Base-by-base conservation (phyloP, 208 protist genomes). In the Crithidia mellificae region DNA sequence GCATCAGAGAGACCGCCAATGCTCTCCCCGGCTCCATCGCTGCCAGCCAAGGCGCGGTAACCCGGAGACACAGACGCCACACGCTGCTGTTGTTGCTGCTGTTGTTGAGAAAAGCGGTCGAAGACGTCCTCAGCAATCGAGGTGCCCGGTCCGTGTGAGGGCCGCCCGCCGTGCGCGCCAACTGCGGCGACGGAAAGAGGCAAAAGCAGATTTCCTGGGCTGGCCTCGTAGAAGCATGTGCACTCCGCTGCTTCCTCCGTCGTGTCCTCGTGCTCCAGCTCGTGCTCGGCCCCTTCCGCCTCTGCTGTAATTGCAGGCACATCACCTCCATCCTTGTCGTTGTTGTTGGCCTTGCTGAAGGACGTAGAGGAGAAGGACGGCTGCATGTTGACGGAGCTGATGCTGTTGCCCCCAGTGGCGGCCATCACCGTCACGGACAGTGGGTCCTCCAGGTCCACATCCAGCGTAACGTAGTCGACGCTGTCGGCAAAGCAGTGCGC, bases 401-500 rank as follows among this genome's bases (percentile, higher is more conserved):
- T n/a, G n/a, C n/a, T n/a, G n/a, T n/a, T n/a, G n/a, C n/a, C n/a
- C n/a, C n/a, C 39, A 3, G 24, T 12, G 56, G 49, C 6, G n/a
- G n/a, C n/a, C n/a, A n/a, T n/a, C 30, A 58, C 46, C 9, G 38
- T n/a, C n/a, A 73, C 49, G 8, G 20, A 36, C 36, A 74, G 59
- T 14, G 74, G 74, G 22, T 79, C 57, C 30, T 85, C 78, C 50
- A 87, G 59, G 20, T 89, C 85, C 7, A 93, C 74, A 14, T 81
- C 36, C 19, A 93, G 52, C 27, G 73, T 85, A 39, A 84, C 68
- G 68, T 82, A 89, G 47, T 72, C 75, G 6, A 80, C 52, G 11
- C 80, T 63, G 70, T 91, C 88, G 24, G 78, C 80, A 53, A 93
- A 93, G 64, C 83, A 90, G 63, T 93, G 88, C 15, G 72, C 47